A percentile compares a stretch with the other conserved stretches of the same genome.
Conservation (phyloP, 75 land plant genomes). For the Ceratopteris richardii region DNA sequence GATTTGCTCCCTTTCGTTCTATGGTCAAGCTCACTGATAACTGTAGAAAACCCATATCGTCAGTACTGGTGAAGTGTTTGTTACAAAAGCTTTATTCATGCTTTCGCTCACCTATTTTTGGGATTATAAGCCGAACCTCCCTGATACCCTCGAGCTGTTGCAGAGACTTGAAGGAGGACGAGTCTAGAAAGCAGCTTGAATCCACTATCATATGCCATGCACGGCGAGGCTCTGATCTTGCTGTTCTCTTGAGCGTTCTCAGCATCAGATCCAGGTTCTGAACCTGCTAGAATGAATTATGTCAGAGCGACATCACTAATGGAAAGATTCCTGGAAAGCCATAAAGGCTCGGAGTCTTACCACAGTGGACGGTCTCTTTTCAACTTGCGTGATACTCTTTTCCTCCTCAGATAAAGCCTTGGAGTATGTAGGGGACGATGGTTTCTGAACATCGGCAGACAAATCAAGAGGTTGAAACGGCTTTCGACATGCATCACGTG, state of each 20-base stretch:
- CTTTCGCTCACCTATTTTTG: conserved; percentile 52
- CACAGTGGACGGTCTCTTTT: conserved; percentile 8
- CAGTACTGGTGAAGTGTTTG: neutral
- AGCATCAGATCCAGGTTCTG: neutral
- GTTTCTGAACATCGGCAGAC: conserved; percentile 7
- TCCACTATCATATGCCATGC: conserved; percentile 77
- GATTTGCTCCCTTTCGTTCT: neutral
- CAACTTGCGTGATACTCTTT: neutral
- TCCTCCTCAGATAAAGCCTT: neutral
- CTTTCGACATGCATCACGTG: neutral
- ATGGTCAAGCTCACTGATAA: conserved; percentile 1
- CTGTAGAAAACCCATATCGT: neutral
- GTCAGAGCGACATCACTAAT: no score
- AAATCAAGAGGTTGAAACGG: conserved; percentile 4
- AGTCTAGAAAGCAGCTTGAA: conserved; percentile 43
- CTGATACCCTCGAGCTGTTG: conserved; percentile 71
- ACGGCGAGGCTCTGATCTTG: conserved; percentile 13
- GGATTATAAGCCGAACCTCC: conserved; percentile 65
- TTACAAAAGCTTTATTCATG: no score
- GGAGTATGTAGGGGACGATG: neutral
- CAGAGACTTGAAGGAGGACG: conserved; percentile 51
- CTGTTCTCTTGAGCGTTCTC: neutral
- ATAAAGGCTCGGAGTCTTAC: conserved; percentile 24
- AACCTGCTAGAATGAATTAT: conserved; percentile 10
- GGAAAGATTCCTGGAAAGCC: no score